Evolutionary conservation across 805 yeast genomes (phyloP).

Genomic region (Helenozyma rhizophorensis): DNA sequence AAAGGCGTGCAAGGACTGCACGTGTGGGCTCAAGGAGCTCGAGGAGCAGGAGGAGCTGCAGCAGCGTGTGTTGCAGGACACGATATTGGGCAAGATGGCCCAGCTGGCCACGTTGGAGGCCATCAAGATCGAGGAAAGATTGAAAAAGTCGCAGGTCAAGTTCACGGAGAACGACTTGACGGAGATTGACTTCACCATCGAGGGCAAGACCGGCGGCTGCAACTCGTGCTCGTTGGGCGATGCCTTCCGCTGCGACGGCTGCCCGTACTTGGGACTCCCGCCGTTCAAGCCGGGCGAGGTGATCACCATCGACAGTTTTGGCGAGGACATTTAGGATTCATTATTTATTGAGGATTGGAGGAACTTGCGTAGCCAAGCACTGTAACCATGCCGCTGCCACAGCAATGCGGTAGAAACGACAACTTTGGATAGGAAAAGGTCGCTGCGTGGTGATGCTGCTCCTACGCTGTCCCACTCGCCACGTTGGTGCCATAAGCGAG

Average conservation of each 20-base stretch:
- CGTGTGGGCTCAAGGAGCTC: constrained; percentile 90
- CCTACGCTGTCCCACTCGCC: neutral
- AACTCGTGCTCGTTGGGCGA: constrained; percentile 97
- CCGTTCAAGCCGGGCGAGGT: constrained; percentile 98
- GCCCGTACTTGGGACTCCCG: constrained; percentile 95
- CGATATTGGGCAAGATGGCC: constrained; percentile 45
- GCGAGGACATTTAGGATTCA: constrained; percentile 70
- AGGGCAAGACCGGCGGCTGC: constrained; percentile 96
- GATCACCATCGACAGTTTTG: constrained; percentile 67
- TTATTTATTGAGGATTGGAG: constrained; percentile 1
- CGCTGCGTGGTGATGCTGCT: neutral
- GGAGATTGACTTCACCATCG: constrained; percentile 93
- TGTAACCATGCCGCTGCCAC: no score
- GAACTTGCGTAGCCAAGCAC: no score
- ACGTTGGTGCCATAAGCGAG: no score
- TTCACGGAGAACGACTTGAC: constrained; percentile 68
- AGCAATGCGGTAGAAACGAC: no score
- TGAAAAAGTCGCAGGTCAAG: constrained; percentile 38
- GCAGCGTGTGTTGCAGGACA: constrained; percentile 41
- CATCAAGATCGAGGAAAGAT: constrained; percentile 47
- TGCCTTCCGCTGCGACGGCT: constrained; percentile 97
- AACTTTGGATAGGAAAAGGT: no score
- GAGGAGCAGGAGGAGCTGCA: constrained; percentile 61
- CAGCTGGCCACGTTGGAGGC: constrained; percentile 52
- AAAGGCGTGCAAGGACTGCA: constrained; percentile 96